These are phyloP conservation scores for Calycina marina DNA, from an alignment of 2,329 filamentous ascomycete species.

Conservation along the genomic window DNA sequence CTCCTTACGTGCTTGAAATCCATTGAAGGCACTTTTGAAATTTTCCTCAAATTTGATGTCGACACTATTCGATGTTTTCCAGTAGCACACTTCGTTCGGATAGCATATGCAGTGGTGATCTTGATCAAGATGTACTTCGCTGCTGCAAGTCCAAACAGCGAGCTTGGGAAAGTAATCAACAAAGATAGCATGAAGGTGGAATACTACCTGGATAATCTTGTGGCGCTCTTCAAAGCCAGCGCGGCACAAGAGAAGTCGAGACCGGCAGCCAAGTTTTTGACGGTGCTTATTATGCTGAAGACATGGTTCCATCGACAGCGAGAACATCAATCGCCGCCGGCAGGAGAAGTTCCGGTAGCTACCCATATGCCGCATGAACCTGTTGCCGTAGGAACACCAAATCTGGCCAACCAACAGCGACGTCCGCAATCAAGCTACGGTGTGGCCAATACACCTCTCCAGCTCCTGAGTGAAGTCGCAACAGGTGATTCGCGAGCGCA, in stretches of 20 bases:
- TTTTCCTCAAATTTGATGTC: conserved; percentile 32
- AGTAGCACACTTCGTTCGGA: conserved; percentile 35
- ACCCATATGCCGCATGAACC: neutral
- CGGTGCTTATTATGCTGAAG: conserved; percentile 55
- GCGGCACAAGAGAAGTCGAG: conserved; percentile 49
- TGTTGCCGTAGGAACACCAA: neutral
- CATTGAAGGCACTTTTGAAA: conserved; percentile 38
- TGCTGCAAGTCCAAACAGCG: conserved; percentile 45
- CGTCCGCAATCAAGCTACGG: conserved; percentile 15
- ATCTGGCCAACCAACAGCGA: conserved; percentile 5
- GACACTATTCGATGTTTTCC: conserved; percentile 34
- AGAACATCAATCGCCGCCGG: conserved; percentile 12
- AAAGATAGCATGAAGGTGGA: conserved; percentile 50
- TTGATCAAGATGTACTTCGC: conserved; percentile 46
- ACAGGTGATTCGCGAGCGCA: conserved; percentile 21
- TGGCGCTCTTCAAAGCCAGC: conserved; percentile 50
- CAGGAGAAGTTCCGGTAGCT: neutral
- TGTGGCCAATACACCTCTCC: conserved; percentile 23
- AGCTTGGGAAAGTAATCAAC: conserved; percentile 55
- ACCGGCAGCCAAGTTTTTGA: conserved; percentile 53
- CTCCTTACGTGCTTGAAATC: conserved; percentile 36
- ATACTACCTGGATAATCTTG: conserved; percentile 53
- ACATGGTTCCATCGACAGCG: conserved; percentile 35
- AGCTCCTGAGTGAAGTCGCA: conserved; percentile 27
- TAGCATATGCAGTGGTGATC: conserved; percentile 40